These are phyloP conservation scores for Sporopachydermia lactativora DNA, from an alignment of 805 yeast genomes.

Conservation along the genomic window DNA sequence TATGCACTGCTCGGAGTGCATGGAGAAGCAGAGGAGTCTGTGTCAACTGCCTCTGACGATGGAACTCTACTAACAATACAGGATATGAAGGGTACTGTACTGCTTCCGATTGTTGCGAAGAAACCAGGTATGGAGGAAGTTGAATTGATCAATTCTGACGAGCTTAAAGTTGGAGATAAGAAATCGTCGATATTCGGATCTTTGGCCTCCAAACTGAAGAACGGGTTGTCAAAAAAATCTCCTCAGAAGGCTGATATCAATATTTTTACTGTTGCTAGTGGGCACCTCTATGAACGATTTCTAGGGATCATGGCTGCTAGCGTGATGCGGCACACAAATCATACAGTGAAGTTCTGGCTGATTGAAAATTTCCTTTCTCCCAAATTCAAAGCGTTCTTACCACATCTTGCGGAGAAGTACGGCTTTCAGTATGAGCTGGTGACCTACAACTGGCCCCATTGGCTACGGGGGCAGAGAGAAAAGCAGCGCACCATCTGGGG, in stretches of 20 bases:
- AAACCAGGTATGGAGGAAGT: slow-evolving; percentile 25
- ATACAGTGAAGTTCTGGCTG: slow-evolving; percentile 72
- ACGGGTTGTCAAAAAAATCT: slow-evolving; percentile 4
- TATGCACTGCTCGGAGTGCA: slow-evolving; percentile 24
- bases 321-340: slow-evolving; percentile 49
- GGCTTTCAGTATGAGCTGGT: slow-evolving; percentile 63
- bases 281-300: slow-evolving; percentile 64
- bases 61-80: slow-evolving; percentile 21
- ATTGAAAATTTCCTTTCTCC: slow-evolving; percentile 73
- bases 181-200: slow-evolving; percentile 7
- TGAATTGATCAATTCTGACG: slow-evolving; percentile 4
- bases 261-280: slow-evolving; percentile 73
- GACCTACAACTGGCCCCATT: slow-evolving; percentile 86
- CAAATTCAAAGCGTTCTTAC: slow-evolving; percentile 45
- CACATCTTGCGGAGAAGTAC: slow-evolving; percentile 38
- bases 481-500: slow-evolving; percentile 79
- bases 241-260: slow-evolving; percentile 47
- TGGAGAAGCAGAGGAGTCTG: slow-evolving; percentile 9
- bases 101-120: slow-evolving; percentile 32
- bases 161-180: slow-evolving; percentile 6
- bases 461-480: slow-evolving; percentile 72
- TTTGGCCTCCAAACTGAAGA: slow-evolving; percentile 4
- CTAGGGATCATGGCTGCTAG: slow-evolving; percentile 70
- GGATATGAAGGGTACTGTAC: slow-evolving; percentile 29
- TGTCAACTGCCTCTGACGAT: too few species aligned